Conservation (phyloP, 805 yeast species). For the Priceomyces castillae region DNA sequence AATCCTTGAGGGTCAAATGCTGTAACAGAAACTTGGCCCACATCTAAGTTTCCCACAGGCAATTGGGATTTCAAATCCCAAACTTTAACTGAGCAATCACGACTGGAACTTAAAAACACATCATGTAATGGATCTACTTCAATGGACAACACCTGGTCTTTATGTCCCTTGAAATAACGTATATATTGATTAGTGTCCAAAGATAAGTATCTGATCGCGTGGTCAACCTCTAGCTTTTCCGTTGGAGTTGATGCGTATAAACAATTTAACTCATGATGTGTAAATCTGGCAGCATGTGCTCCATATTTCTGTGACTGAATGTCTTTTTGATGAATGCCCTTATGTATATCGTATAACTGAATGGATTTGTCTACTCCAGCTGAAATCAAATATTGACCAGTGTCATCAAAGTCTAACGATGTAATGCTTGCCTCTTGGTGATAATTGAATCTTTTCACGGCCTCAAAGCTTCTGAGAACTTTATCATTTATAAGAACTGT, state of each 20-base stretch:
- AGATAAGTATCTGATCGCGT: conserved; percentile 71
- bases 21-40: conserved; percentile 52
- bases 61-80: conserved; percentile 82
- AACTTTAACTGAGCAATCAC: conserved; percentile 74
- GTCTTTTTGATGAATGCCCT: conserved; percentile 67
- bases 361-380: conserved; percentile 80
- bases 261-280: conserved; percentile 69
- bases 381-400: conserved; percentile 74
- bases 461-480: conserved; percentile 27
- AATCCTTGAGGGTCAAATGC: conserved; percentile 85
- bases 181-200: conserved; percentile 75
- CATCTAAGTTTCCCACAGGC: conserved; percentile 57
- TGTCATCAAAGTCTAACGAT: conserved; percentile 74
- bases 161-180: conserved; percentile 87
- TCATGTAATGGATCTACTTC: conserved; percentile 73
- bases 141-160: conserved; percentile 66
- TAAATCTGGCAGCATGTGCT: conserved; percentile 79
- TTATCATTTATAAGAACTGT: conserved; percentile 20
- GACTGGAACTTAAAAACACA: conserved; percentile 61
- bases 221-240: conserved; percentile 47
- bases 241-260: conserved; percentile 75
- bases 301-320: conserved; percentile 89
- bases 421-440: conserved; percentile 59
- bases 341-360: conserved; percentile 72
- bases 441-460: conserved; percentile 49